phyloP scores from a whole-genome alignment of 164 flowering plant genomes.

The Vitis rupestris region DNA sequence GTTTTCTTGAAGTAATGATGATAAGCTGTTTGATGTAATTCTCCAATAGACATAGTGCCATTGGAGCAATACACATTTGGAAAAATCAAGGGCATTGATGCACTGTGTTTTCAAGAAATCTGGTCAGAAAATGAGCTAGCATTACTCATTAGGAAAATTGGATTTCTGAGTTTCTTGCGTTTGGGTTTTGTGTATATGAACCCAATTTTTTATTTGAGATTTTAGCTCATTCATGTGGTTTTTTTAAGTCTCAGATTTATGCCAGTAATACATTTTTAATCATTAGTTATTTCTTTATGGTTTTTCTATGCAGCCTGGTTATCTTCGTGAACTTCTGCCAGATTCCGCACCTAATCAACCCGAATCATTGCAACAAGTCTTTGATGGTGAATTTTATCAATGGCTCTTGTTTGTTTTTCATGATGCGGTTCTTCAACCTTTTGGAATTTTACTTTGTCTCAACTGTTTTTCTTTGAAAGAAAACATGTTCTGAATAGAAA shows the following conservation, averaged over 20 bases:
- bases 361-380: slow-evolving; percentile 65
- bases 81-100: too few species aligned
- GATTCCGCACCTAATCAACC: slow-evolving; percentile 78
- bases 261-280: background rate
- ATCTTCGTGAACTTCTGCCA: slow-evolving; percentile 71
- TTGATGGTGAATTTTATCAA: slow-evolving; percentile 57
- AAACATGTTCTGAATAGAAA: background rate
- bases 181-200: too few species aligned
- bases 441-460: background rate
- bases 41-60: too few species aligned
- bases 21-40: too few species aligned
- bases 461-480: background rate
- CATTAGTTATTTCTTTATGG: background rate
- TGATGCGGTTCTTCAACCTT: too few species aligned
- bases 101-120: too few species aligned
- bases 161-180: too few species aligned
- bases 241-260: background rate
- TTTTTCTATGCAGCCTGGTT: slow-evolving; percentile 72
- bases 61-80: too few species aligned
- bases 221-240: background rate
- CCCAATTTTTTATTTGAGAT: too few species aligned
- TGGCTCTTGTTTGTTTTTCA: background rate
- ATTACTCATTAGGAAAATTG: too few species aligned
- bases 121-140: too few species aligned
- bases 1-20: too few species aligned